Percentiles rank a stretch among this genome's conserved stretches.
phyloP scores from a whole-genome alignment of 208 protist species.

The Wallacemonas rigidus region DNA sequence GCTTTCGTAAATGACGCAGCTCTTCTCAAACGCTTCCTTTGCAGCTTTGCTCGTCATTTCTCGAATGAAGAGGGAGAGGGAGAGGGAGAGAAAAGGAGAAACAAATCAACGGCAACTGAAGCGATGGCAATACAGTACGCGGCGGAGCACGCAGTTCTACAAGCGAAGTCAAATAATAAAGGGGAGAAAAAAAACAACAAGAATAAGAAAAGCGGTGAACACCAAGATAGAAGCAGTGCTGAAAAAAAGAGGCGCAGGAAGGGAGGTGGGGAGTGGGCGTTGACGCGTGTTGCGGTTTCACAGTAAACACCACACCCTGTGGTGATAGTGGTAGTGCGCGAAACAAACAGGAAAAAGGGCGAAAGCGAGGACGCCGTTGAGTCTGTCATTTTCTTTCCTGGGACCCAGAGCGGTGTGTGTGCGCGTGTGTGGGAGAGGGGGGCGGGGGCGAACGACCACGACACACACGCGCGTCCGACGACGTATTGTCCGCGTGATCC shows the following conservation, averaged over 20 bases:
- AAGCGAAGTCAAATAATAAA: too few species aligned
- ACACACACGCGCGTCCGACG: background rate
- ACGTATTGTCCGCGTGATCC: too few species aligned
- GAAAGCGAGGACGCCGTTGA: background rate
- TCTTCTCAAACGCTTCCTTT: slow-evolving; percentile 23
- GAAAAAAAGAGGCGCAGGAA: background rate
- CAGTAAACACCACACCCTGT: too few species aligned
- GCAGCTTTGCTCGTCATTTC: slow-evolving; percentile 21
- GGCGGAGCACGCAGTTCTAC: too few species aligned
- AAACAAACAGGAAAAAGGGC: too few species aligned
- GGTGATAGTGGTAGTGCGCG: too few species aligned
- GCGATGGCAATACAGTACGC: too few species aligned
- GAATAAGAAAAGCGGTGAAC: background rate
- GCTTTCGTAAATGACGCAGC: slow-evolving; percentile 39
- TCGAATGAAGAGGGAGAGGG: background rate
- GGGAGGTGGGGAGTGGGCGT: background rate
- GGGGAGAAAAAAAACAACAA: background rate
- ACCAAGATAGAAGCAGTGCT: background rate
- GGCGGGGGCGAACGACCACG: background rate
- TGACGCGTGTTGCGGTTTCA: too few species aligned
- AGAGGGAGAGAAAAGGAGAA: slow-evolving; percentile 4
- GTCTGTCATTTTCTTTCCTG: background rate
- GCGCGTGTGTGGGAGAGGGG: too few species aligned
- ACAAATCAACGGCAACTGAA: too few species aligned
- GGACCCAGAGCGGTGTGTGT: too few species aligned